Base-by-base conservation (phyloP, 768 basidiomycete genomes). In the Suillus clintonianus region DNA sequence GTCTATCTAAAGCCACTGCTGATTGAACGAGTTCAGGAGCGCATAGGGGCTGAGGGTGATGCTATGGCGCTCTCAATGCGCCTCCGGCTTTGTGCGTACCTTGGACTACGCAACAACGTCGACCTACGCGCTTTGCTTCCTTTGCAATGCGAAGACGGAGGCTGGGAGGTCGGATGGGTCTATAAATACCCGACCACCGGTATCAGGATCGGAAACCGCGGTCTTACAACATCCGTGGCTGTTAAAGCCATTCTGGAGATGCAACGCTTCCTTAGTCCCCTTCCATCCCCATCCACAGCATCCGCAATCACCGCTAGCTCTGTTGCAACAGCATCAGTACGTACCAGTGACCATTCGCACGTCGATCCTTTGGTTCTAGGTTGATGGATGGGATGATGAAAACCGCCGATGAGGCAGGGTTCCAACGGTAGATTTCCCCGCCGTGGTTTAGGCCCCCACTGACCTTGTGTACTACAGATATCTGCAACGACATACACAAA, bases 51-150 rank as follows among this genome's bases (percentile, higher is more conserved):
- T 1, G 72, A 77, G 7, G 84, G 83, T 27, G 85, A 85, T 67
- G 78, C 86, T 2, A 72, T 86, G n/a, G 83, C 84, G 7, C 80
- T 87, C 1, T 82, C 85, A 0, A 85, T 86, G 83, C 84, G 86
- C 0, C 77, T 88, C 54, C 64, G 84, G 22, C 81, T 80, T 1
- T 81, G 82, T 45, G 71, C 76, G 1, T 74, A 71, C 13, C 74
- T 83, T 14, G 83, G 80, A 7, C 57, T 85, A 19, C 67, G 70
- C 32, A 75, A 83, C 67, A 75, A 81, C 17, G 72, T 79, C 2
- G 86, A 87, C 69, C 65, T 85, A 9, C 73, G 77, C 9, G 69
- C 73, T 22, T 78, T 88, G 9, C 76, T 83, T 3, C 70, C 77
- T 5, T 69, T 85, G 63, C 86, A 87, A 66, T 75, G 75, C 61